Base-by-base conservation (phyloP, 2,329 filamentous ascomycete species). In the Epichloe coenophiala region DNA sequence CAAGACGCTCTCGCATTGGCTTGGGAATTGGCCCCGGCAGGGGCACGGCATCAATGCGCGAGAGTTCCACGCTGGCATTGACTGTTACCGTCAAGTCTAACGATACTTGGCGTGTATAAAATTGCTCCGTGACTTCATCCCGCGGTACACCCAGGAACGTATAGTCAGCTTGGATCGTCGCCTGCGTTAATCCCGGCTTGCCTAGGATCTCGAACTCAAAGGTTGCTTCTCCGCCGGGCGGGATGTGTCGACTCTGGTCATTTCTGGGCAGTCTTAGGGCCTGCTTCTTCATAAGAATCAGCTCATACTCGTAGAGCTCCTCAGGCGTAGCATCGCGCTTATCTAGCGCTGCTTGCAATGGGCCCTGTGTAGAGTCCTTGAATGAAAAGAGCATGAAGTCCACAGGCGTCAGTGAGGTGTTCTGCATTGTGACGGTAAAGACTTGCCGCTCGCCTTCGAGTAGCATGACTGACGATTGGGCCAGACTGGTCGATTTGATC, bases 381-480 rank as follows among this genome's bases (percentile, higher is more conserved):
- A 95, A 95, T 0, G 88, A 90, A 53, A 96, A 88, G 27, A 93
- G 75, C 37, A 96, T 71, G 50, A 97, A 83, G 61, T 95, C 88
- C 1, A 88, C 87, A 1, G 87, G 74, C 2, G 84, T 89, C 1
- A 74, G 70, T 1, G 88, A 93, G 8, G 80, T 72, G 57, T 98
- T 98, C 57, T 85, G 78, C 13, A 97, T 70, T 0, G 85, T 90
- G 15, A 96, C 76, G 0, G 79, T 83, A 61, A 97, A 94, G 1
- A 73, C 72, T 58, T 82, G 83, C 21, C 77, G 78, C 66, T 98
- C 91, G 42, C 93, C 93, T 68, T 97, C 91, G 5, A 98, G 73
- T 11, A 98, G 77, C 89, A 95, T 96, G 37, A 95, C 71, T 9
- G 88, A 86, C 21, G 86, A 87, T 60, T 96, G 90, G 0, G 85